Evolutionary conservation across 192 early-diverging fungal genomes (phyloP).

Genomic region (Backusella morwellensis): DNA sequence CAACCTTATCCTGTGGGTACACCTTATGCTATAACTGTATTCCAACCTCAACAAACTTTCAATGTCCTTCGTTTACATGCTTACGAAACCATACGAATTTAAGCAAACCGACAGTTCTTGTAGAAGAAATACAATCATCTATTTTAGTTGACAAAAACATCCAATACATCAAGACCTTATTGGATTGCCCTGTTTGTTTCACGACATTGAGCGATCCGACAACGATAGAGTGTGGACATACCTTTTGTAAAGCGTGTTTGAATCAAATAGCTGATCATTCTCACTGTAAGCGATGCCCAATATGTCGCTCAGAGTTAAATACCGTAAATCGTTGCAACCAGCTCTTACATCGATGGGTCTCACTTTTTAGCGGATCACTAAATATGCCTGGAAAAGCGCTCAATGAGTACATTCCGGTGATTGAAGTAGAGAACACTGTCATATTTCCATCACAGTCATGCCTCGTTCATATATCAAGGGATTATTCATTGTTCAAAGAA

Average conservation of each 20-base stretch:
- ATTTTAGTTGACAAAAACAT: background rate
- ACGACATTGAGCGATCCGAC: constrained; percentile 49
- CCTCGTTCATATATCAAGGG: background rate
- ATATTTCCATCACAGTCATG: background rate
- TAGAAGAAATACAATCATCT: constrained; percentile 30
- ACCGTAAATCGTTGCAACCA: background rate
- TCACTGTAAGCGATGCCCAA: constrained; percentile 29
- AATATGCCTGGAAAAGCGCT: background rate
- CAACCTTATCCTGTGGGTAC: constrained; percentile 45
- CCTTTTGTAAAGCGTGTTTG: constrained; percentile 59
- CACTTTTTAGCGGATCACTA: background rate
- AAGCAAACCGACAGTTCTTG: constrained; percentile 28
- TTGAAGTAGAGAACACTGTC: background rate
- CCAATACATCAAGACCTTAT: background rate
- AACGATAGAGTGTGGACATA: constrained; percentile 67
- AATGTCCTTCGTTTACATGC: constrained; percentile 18
- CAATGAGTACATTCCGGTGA: background rate
- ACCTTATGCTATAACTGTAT: constrained; percentile 35
- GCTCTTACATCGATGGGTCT: background rate
- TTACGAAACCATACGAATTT: constrained; percentile 13
- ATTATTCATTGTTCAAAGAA: background rate
- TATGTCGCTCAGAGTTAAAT: constrained; percentile 42
- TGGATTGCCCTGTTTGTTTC: constrained; percentile 60
- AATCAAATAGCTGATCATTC: constrained; percentile 47
- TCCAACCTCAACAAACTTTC: constrained; percentile 1